Conservation (phyloP, 1,284 basidiomycete species). For the Rugosomyces carneus region DNA sequence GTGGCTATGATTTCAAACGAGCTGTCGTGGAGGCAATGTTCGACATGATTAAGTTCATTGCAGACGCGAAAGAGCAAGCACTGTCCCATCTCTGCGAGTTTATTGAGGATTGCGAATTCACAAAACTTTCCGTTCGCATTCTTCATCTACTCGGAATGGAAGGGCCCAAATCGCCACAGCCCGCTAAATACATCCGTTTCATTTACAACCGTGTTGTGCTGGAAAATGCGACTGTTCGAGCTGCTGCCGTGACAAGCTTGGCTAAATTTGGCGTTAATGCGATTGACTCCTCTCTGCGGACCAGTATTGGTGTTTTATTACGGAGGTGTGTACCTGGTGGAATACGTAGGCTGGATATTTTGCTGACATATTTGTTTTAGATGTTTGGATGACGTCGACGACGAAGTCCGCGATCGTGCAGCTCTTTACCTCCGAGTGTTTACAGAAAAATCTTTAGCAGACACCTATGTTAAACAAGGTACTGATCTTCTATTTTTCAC, state of each 20-base stretch:
- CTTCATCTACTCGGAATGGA: conserved; percentile 93
- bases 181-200: conserved; percentile 98
- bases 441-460: conserved; percentile 74
- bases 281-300: conserved; percentile 71
- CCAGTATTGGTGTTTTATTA: conserved; percentile 83
- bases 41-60: conserved; percentile 99
- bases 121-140: conserved; percentile 96
- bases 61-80: conserved; percentile 93
- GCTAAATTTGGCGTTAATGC: conserved; percentile 96
- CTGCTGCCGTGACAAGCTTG: conserved; percentile 90
- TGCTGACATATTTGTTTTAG: conserved; percentile 33
- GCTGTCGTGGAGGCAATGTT: conserved; percentile 99
- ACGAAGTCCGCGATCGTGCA: conserved; percentile 97
- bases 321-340: conserved; percentile 48
- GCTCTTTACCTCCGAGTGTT: conserved; percentile 90
- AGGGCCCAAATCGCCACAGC: conserved; percentile 92
- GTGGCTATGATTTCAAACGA: conserved; percentile 99
- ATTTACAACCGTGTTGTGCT: conserved; percentile 99
- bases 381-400: conserved; percentile 97
- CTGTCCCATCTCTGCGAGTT: conserved; percentile 99
- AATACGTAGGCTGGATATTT: background rate
- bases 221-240: conserved; percentile 97
- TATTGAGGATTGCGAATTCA: conserved; percentile 99
- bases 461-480: conserved; percentile 91
- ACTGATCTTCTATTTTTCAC: conserved; percentile 15